Conservation (phyloP, 441 rosid genomes). For the Pelargonium australe region DNA sequence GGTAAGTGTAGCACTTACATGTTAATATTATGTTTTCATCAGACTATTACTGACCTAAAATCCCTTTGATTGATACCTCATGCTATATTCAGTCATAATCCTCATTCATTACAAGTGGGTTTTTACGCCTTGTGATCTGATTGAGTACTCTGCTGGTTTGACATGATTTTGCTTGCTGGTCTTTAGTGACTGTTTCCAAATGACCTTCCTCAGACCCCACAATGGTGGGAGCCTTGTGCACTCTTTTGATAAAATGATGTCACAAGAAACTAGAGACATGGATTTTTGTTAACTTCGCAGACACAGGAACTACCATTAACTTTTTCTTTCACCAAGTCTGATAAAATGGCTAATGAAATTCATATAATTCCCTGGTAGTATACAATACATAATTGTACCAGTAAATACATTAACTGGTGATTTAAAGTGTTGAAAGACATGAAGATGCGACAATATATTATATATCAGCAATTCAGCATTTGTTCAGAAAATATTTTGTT, state of each 20-base stretch:
- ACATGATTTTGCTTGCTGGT: neutral
- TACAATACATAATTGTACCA: no score
- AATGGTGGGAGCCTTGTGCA: no score
- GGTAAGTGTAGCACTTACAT: slow-evolving; percentile 37
- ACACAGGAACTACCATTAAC: neutral
- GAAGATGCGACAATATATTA: no score
- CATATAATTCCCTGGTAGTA: neutral
- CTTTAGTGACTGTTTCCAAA: neutral
- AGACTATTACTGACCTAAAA: slow-evolving; percentile 14
- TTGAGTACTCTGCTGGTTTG: slow-evolving; percentile 6
- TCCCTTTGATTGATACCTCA: slow-evolving; percentile 9
- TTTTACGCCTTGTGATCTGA: neutral
- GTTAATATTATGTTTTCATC: neutral
- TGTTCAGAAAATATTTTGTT: neutral
- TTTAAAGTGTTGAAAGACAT: no score
- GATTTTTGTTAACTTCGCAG: neutral
- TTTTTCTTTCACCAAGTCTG: neutral
- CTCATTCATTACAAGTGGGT: neutral
- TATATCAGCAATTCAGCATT: no score
- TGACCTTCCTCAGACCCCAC: no score
- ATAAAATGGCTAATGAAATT: neutral
- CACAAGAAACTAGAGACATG: neutral
- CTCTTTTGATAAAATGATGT: neutral
- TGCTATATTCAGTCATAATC: slow-evolving; percentile 1
- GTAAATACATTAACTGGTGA: no score